These are phyloP conservation scores for Clohesyomyces aquaticus DNA, from an alignment of 495 filamentous ascomycete species.

Conservation along the genomic window DNA sequence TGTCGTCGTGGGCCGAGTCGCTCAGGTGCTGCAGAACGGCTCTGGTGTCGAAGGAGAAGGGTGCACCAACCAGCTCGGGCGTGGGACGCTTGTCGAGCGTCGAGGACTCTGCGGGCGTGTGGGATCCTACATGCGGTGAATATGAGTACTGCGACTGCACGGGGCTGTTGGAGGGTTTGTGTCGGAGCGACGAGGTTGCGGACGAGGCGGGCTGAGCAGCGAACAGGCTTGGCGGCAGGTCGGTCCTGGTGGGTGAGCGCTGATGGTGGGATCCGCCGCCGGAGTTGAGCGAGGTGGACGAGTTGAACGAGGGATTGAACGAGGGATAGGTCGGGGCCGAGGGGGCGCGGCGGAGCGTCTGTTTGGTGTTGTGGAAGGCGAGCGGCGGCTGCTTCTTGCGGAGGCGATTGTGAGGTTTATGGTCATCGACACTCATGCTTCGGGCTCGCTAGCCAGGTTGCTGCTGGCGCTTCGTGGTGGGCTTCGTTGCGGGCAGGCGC, in stretches of 20 bases:
- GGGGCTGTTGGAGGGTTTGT: conserved; percentile 1
- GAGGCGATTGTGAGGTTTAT: background rate
- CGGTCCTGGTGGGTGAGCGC: conserved; percentile 13
- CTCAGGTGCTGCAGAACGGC: background rate
- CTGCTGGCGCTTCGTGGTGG: background rate
- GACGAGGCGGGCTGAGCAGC: background rate
- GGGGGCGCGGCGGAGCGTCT: conserved; percentile 23
- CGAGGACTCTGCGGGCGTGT: conserved; percentile 7
- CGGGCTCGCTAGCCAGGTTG: background rate
- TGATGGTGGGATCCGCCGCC: conserved; percentile 4
- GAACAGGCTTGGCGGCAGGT: background rate
- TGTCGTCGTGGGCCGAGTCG: background rate
- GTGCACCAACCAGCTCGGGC: conserved; percentile 36
- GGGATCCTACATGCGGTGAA: background rate
- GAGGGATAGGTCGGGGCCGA: conserved; percentile 35
- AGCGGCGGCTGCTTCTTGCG: conserved; percentile 7
- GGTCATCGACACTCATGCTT: background rate
- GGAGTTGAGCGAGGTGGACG: too few relatives aligned
- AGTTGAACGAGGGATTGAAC: conserved; percentile 26
- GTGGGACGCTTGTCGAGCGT: conserved; percentile 19
- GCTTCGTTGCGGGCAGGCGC: background rate
- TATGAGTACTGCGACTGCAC: background rate
- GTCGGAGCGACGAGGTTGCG: background rate
- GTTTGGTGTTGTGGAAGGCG: conserved; percentile 22
- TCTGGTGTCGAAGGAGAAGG: conserved; percentile 30